Evolutionary conservation across 768 basidiomycete species (phyloP), one percentile per base, ranked within the genome.

Genomic region (Solioccasus polychromus): DNA sequence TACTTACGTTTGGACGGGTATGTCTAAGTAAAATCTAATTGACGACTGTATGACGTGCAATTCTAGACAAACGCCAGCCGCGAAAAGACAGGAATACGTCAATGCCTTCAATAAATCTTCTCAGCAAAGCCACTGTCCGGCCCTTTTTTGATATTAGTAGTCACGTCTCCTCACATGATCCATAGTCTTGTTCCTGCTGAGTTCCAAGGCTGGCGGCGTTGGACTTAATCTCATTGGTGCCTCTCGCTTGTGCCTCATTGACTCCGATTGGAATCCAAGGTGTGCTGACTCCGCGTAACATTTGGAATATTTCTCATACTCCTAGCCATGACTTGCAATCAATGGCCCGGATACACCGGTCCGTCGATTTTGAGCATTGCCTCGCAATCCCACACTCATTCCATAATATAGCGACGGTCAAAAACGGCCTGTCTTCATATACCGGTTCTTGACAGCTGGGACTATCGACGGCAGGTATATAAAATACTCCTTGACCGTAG

Each of bases 281-380:
- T 82, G 39, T 40, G 61, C 48, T 15, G 4, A 15, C 8, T 29
- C 20, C 20, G 28, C 22, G 24, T 19, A 39, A 22, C 25, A 23
- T 32, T 44, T 39, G n/a, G 29, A 30, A 23, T 20, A n/a, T 25
- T 17, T 19, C 17, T 40, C n/a, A 43, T 47, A 24, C 22, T 37
- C 26, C 18, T 44, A 91, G 88, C 57, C 88, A 88, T 57, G 96
- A 99, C 68, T 66, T 93, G 15, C 96, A 99, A 66, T 86, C 96
- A 2, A 98, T 98, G 95, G 95, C 93, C 41, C 81, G 95, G 39
- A 95, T 94, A 61, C 91, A 95, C 67, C 79, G 92, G 92, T 91
- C 49, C 36, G 70, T 54, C 36, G 18, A 25, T 5, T 47, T 19
- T n/a, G n/a, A 42, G 31, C 5, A 8, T 29, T 14, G 7, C 4